Conservation (phyloP, 108 stramenopile species). For the Fistulifera solaris region DNA sequence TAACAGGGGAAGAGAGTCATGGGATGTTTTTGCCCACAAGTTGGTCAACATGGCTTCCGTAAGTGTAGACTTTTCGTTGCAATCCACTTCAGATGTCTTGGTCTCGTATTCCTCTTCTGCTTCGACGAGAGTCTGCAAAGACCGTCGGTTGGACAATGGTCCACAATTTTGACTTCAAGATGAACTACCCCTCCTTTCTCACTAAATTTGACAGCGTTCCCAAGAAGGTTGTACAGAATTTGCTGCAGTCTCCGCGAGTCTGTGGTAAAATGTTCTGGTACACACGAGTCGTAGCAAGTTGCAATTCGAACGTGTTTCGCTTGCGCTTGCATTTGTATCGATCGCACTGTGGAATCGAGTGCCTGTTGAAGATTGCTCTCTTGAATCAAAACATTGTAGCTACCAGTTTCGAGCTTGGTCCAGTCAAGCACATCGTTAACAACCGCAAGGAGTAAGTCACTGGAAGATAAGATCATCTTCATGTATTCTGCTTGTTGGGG, state of each 20-base stretch:
- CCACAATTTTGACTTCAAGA: neutral
- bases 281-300: neutral
- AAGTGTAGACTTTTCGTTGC: neutral
- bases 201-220: constrained; percentile 29
- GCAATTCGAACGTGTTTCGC: constrained; percentile 10
- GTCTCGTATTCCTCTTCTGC: too few relatives aligned
- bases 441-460: constrained; percentile 13
- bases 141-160: neutral
- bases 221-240: constrained; percentile 32
- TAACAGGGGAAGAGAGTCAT: neutral
- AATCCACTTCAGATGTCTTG: too few relatives aligned
- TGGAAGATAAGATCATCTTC: constrained; percentile 10
- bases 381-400: constrained; percentile 11
- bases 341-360: constrained; percentile 18
- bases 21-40: constrained; percentile 1
- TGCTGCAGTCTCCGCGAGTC: constrained; percentile 32
- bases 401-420: constrained; percentile 14
- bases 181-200: neutral
- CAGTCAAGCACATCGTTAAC: constrained; percentile 23
- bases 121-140: too few relatives aligned
- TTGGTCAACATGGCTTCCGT: neutral
- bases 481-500: constrained; percentile 13
- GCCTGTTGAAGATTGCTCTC: constrained; percentile 9
- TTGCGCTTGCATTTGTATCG: constrained; percentile 18
- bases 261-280: constrained; percentile 8